These are phyloP conservation scores for Nannizzia gypsea DNA, from an alignment of 2,329 filamentous ascomycete genomes.

Conservation along the genomic window DNA sequence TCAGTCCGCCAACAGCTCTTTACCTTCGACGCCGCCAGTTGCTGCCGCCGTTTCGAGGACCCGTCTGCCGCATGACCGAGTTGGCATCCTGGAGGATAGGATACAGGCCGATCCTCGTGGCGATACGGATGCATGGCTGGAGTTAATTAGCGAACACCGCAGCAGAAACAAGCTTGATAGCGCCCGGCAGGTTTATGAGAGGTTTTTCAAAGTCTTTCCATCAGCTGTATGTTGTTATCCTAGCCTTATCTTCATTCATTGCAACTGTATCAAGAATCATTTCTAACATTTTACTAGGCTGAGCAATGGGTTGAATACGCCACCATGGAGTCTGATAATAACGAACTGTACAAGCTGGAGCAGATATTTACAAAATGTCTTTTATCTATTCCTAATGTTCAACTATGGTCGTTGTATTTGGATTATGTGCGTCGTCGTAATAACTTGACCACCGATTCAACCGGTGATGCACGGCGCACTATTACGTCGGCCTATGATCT, in stretches of 20 bases:
- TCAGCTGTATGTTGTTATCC: conserved; percentile 59
- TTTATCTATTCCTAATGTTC: conserved; percentile 65
- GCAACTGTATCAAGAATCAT: background rate
- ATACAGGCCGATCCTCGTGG: conserved; percentile 86
- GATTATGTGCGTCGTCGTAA: conserved; percentile 90
- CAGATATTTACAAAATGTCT: conserved; percentile 72
- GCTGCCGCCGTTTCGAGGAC: conserved; percentile 38
- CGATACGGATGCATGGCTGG: conserved; percentile 83
- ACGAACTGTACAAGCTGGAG: conserved; percentile 71
- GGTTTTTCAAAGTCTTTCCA: conserved; percentile 80
- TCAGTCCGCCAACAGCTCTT: conserved; percentile 27
- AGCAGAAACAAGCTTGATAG: conserved; percentile 72
- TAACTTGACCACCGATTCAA: conserved; percentile 68
- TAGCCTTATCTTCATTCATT: background rate
- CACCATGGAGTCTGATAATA: conserved; percentile 76
- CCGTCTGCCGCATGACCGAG: conserved; percentile 58
- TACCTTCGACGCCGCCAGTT: conserved; percentile 31
- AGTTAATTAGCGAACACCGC: conserved; percentile 73
- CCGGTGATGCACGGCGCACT: conserved; percentile 61
- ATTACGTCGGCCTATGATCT: conserved; percentile 86
- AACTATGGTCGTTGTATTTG: conserved; percentile 85
- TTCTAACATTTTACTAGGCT: conserved; percentile 48
- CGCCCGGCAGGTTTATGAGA: conserved; percentile 65
- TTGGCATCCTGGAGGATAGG: conserved; percentile 76
- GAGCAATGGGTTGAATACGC: conserved; percentile 85